Evolutionary conservation across 2,329 filamentous ascomycete genomes (phyloP).

Genomic region (Sporothrix variecibatus): DNA sequence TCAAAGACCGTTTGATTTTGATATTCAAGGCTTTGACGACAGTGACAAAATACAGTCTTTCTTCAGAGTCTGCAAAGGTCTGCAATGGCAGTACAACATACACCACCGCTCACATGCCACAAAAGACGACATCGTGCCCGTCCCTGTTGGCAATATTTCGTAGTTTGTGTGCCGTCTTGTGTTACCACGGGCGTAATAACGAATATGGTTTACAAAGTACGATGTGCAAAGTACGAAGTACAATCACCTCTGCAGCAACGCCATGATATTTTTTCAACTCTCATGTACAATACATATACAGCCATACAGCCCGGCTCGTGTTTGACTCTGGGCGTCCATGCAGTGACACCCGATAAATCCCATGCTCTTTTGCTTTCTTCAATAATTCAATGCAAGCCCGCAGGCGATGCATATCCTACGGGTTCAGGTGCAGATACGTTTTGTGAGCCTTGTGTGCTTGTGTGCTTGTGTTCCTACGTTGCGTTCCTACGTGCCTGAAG

Average conservation of each 20-base stretch:
- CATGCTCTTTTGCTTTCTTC: not conserved
- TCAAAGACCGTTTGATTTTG: not conserved
- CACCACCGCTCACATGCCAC: not conserved
- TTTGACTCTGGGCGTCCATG: slow-evolving; percentile 9
- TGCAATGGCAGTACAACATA: not conserved
- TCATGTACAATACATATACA: too few species aligned
- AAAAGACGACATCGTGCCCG: not conserved
- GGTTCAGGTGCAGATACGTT: not conserved
- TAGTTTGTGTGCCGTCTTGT: not conserved
- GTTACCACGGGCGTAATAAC: not conserved
- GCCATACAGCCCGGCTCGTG: not conserved
- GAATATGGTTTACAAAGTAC: not conserved
- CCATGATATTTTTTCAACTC: not conserved
- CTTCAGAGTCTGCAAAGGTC: not conserved
- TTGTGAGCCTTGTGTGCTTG: not conserved
- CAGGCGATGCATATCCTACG: not conserved
- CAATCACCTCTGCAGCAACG: not conserved
- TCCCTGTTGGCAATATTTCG: slow-evolving; percentile 12
- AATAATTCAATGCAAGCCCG: not conserved
- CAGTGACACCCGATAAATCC: slow-evolving; percentile 12
- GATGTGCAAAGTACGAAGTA: too few species aligned
- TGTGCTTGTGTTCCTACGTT: not conserved
- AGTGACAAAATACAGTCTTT: not conserved
- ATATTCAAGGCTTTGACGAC: not conserved
- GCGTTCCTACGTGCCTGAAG: not conserved